These are phyloP conservation scores for Penicillium sp. DNA, from an alignment of 2,329 filamentous ascomycete genomes.

Conservation along the genomic window DNA sequence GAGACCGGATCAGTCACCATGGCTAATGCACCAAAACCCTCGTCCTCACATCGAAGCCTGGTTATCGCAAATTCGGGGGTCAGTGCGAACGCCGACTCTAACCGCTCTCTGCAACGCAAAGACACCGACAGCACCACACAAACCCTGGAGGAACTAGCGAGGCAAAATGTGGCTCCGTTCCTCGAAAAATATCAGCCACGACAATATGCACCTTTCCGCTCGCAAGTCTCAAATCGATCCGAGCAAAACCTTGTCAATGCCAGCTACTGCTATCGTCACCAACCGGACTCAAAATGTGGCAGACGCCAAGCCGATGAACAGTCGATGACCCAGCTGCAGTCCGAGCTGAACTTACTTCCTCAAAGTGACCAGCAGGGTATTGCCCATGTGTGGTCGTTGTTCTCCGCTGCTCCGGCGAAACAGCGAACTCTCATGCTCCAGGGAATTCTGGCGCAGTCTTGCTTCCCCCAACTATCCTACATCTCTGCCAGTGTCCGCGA, in stretches of 20 bases:
- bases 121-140: constrained; percentile 35
- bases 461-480: constrained; percentile 93
- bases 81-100: constrained; percentile 23
- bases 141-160: constrained; percentile 60
- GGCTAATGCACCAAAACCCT: constrained; percentile 3
- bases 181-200: constrained; percentile 86
- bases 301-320: constrained; percentile 88
- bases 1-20: neutral
- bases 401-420: constrained; percentile 90
- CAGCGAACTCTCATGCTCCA: constrained; percentile 95
- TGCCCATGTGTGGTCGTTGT: constrained; percentile 95
- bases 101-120: constrained; percentile 25
- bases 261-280: constrained; percentile 92
- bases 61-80: constrained; percentile 14
- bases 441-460: constrained; percentile 93
- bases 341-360: constrained; percentile 78
- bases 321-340: constrained; percentile 93
- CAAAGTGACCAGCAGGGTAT: constrained; percentile 90
- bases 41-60: constrained; percentile 5
- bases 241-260: constrained; percentile 62
- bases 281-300: constrained; percentile 83
- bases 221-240: constrained; percentile 21
- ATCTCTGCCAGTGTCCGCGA: constrained; percentile 88
- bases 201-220: constrained; percentile 76
- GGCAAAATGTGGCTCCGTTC: constrained; percentile 81